Evolutionary conservation across 352 stramenopile genomes (phyloP), one percentile per base, ranked within the genome.

Genomic region (Blastocystis sp.): DNA sequence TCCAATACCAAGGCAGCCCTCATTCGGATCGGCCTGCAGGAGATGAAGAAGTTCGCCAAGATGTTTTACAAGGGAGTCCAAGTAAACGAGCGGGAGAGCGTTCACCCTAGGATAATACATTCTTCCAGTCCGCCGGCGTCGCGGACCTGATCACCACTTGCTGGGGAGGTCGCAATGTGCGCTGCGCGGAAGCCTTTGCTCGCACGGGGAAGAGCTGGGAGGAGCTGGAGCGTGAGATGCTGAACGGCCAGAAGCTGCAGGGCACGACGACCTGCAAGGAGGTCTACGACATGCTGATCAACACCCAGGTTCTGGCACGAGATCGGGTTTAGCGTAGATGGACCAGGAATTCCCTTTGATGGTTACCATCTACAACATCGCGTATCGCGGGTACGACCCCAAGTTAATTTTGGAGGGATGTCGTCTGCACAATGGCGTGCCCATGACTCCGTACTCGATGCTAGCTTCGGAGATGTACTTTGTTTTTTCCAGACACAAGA

Each of bases 1-100:
- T 94, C 94, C n/a, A 98, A 98, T 92, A 98, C 96, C 26, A 98
- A 98, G 91, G 96, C 96, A n/a, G 96, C 96, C 39, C 94, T 98
- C 88, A 94, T 98, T 66, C 93, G 96, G 69, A 95, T 98, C 37
- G 96, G 96, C 5, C 89, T 98, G 43, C 92, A 93, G 77, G 96
- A 98, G 91, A 98, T 98, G 94, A 95, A 96, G 66, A 95, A 94
- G 91, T 95, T 95, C 76, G 94, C 92, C 90, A 95, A 95, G 91
- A 94, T 94, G 88, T 98, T 98, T 93, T 98, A 97, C 91, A 93
- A 95, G 84, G 94, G 95, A 41, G 92, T 96, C 66, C 94, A 95
- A 47, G 54, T 68, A 37, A 50, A 50, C 15, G 39, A 76, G 0
- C 47, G 70, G 73, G 62, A 90, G 90, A 56, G 50, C 34, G 43